These are phyloP conservation scores for Penicillium diatomitis DNA, from an alignment of 495 filamentous ascomycete species.

Conservation along the genomic window DNA sequence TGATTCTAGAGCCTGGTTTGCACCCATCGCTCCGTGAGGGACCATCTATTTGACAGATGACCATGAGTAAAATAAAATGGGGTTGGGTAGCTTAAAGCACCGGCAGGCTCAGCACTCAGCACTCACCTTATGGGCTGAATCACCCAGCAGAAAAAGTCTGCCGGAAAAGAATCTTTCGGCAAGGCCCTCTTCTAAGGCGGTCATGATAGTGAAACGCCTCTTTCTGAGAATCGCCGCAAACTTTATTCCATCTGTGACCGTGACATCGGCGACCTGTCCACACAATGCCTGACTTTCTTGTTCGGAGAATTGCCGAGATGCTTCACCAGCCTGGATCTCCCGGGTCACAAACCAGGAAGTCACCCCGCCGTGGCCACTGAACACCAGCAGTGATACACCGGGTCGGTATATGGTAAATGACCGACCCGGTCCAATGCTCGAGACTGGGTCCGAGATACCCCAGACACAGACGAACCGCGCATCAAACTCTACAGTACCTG, in stretches of 20 bases:
- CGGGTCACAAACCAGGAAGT: background rate
- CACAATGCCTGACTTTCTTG: background rate
- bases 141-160: background rate
- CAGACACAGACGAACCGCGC: background rate
- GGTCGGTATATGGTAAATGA: background rate
- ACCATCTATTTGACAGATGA: background rate
- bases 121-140: background rate
- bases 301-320: background rate
- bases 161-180: background rate
- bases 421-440: background rate
- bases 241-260: background rate
- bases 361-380: background rate
- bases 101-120: background rate
- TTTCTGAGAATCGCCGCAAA: background rate
- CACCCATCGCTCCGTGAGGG: background rate
- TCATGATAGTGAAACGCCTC: background rate
- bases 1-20: background rate
- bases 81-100: too few relatives aligned
- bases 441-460: background rate
- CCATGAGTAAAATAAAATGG: background rate
- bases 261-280: background rate
- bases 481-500: background rate
- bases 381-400: background rate
- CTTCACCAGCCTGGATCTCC: background rate
- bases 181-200: background rate